phyloP scores from a whole-genome alignment of 2,329 filamentous ascomycete genomes.

The Teratosphaeria epicoccoides region DNA sequence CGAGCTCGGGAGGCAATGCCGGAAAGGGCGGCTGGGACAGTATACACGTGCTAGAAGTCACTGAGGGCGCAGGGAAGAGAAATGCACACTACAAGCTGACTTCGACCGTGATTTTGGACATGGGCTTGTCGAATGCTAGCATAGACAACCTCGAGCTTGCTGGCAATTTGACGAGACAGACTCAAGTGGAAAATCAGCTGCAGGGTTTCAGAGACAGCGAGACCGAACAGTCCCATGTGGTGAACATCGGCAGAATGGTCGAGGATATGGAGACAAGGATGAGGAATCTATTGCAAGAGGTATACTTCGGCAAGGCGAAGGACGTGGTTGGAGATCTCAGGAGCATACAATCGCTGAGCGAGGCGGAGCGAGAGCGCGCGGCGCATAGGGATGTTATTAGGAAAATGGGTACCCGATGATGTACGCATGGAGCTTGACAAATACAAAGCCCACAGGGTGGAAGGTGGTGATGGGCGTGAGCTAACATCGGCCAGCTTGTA shows the following conservation, averaged over 20 bases:
- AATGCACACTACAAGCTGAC: conserved; percentile 96
- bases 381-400: conserved; percentile 81
- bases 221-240: conserved; percentile 84
- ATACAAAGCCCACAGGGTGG: too few species aligned
- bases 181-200: conserved; percentile 82
- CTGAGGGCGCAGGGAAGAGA: conserved; percentile 64
- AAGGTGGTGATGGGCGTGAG: too few species aligned
- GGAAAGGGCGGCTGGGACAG: conserved; percentile 68
- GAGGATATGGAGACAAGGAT: conserved; percentile 99
- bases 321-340: conserved; percentile 93
- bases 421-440: neutral
- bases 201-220: conserved; percentile 39
- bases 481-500: too few species aligned
- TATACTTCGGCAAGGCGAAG: conserved; percentile 99
- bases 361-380: conserved; percentile 71
- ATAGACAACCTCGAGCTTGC: conserved; percentile 84
- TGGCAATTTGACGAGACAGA: conserved; percentile 95
- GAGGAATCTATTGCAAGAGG: conserved; percentile 94
- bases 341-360: conserved; percentile 74
- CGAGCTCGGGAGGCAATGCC: conserved; percentile 17
- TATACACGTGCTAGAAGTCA: conserved; percentile 96
- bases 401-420: conserved; percentile 29
- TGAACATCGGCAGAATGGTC: conserved; percentile 85
- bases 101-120: conserved; percentile 85
- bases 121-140: conserved; percentile 56